Conservation (phyloP, 73 alveolate genomes). For the Uronychia setigera region DNA sequence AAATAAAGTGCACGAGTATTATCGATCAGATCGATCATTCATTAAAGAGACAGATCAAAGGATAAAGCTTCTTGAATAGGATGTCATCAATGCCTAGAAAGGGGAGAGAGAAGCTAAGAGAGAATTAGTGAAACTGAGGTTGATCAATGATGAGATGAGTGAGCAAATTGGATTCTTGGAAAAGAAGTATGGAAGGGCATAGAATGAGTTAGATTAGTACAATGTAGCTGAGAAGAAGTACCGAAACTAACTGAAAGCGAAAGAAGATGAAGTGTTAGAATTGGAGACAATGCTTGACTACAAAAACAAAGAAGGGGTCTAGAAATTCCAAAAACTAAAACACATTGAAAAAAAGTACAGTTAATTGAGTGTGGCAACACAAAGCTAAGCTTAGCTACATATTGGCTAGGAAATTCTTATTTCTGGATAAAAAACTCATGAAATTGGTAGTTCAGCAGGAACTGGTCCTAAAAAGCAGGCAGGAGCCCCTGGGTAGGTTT, state of each 20-base stretch:
- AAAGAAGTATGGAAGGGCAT: constrained; percentile 6
- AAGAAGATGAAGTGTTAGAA: background rate
- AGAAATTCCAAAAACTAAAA: background rate
- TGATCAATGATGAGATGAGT: constrained; percentile 36
- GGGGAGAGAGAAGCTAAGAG: constrained; percentile 47
- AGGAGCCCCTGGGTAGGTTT: too few species aligned
- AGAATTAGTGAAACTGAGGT: constrained; percentile 19
- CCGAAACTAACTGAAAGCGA: background rate
- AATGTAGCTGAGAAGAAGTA: background rate
- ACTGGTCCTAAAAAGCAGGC: background rate
- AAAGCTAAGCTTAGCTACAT: too few species aligned
- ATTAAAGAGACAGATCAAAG: constrained; percentile 30
- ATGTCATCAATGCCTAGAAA: constrained; percentile 13
- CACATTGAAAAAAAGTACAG: background rate
- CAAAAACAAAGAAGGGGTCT: background rate
- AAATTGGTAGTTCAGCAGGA: background rate
- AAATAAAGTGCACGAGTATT: constrained; percentile 46
- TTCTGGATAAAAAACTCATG: too few species aligned
- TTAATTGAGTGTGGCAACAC: background rate
- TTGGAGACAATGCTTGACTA: background rate
- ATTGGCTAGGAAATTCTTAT: too few species aligned
- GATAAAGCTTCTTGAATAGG: constrained; percentile 14
- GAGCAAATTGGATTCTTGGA: constrained; percentile 35
- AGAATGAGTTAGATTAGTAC: background rate
- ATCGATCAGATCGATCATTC: constrained; percentile 5